Percentiles rank a stretch among this genome's conserved stretches.
Evolutionary conservation across 2,329 filamentous ascomycete genomes (phyloP).

Genomic region (Rhynchosporium agropyri): DNA sequence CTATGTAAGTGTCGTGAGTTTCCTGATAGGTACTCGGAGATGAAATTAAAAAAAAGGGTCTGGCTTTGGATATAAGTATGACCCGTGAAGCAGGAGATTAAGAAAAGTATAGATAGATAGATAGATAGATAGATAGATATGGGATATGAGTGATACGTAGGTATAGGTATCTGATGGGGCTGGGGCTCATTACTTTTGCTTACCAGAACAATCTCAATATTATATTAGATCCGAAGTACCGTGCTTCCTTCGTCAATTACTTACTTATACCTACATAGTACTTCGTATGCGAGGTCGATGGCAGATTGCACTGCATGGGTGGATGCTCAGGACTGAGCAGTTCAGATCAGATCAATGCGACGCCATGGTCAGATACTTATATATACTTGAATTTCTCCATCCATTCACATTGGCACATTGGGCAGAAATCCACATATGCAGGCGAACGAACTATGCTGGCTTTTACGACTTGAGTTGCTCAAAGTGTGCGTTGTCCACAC

Average conservation of each 20-base stretch:
- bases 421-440: slow-evolving; percentile 10
- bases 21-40: neutral
- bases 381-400: neutral
- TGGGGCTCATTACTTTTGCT: no score
- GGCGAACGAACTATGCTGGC: no score
- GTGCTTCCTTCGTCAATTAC: neutral
- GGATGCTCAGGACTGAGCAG: slow-evolving; percentile 10
- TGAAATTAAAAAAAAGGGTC: no score
- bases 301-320: neutral
- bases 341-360: neutral
- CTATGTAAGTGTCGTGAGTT: neutral
- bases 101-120: no score
- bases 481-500: slow-evolving; percentile 24
- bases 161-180: no score
- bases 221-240: no score
- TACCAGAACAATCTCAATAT: no score
- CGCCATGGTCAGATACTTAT: slow-evolving; percentile 15
- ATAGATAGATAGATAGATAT: no score
- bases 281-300: neutral
- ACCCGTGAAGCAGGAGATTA: no score
- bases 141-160: no score
- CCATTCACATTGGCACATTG: slow-evolving; percentile 10
- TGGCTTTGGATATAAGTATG: no score
- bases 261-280: neutral
- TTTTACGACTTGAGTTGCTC: no score